Conservation (phyloP, 331 rosid species). For the Telfairia occidentalis region DNA sequence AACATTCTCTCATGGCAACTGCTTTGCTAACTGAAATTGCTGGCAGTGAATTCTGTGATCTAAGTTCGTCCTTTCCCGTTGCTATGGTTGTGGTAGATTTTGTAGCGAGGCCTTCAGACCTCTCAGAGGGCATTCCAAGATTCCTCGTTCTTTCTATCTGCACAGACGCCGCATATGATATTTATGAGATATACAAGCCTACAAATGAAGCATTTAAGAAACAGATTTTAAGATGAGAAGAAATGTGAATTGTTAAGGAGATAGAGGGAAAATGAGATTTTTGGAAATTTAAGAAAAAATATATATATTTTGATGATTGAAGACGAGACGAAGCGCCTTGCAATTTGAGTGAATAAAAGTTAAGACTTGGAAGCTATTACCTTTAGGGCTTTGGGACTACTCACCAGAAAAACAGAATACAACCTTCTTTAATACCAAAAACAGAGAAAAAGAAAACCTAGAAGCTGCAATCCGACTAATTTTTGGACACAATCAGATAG, state of each 20-base stretch:
- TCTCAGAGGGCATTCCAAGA: conserved; percentile 36
- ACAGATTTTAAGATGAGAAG: background rate
- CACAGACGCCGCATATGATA: background rate
- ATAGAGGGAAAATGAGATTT: background rate
- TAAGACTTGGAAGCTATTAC: background rate
- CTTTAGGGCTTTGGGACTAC: background rate
- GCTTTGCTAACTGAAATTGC: conserved; percentile 28
- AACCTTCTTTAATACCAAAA: background rate
- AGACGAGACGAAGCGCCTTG: background rate
- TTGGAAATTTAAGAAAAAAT: background rate
- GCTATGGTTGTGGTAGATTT: conserved; percentile 15
- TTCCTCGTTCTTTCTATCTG: conserved; percentile 49
- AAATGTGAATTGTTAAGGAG: background rate
- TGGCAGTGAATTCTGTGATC: conserved; percentile 32
- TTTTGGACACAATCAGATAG: background rate
- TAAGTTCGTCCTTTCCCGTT: conserved; percentile 29
- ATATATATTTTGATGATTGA: background rate
- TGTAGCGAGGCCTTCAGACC: conserved; percentile 17
- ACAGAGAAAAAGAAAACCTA: background rate
- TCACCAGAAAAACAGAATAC: background rate
- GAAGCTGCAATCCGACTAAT: background rate
- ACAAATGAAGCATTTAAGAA: too few relatives aligned
- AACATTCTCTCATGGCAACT: conserved; percentile 49
- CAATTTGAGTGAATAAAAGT: background rate
- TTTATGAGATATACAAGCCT: background rate